phyloP scores from a whole-genome alignment of 2,329 filamentous ascomycete species.

The Colletotrichum theobromicola region DNA sequence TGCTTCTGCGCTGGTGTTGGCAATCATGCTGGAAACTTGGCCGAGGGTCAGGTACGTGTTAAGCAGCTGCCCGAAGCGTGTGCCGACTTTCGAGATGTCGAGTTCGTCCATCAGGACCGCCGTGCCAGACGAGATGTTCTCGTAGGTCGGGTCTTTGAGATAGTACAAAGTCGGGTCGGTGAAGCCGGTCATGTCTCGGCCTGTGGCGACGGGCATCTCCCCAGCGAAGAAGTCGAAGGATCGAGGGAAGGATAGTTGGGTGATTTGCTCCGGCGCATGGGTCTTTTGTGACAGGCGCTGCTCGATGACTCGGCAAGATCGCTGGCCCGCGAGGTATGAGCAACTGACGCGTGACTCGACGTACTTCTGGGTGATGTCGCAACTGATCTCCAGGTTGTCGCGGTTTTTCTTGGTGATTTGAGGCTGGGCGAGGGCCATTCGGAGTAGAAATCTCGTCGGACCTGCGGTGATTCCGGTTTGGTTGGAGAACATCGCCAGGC shows the following conservation, averaged over 20 bases:
- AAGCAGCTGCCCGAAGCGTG: neutral
- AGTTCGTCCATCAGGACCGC: neutral
- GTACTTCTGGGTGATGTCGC: neutral
- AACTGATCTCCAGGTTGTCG: neutral
- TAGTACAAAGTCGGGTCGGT: neutral
- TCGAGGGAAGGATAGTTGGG: neutral
- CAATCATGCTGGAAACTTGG: neutral
- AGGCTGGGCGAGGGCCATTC: neutral
- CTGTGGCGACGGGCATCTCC: neutral
- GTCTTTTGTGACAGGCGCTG: neutral
- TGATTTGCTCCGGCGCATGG: neutral
- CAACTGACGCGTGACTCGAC: constrained; percentile 3
- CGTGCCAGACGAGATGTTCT: neutral
- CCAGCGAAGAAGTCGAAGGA: neutral
- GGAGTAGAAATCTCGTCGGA: neutral
- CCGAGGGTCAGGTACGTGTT: constrained; percentile 1
- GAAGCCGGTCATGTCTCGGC: neutral
- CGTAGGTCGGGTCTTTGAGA: neutral
- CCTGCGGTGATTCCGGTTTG: neutral
- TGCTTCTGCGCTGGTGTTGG: neutral
- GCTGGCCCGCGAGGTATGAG: neutral
- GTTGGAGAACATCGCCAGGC: neutral
- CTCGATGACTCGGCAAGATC: neutral
- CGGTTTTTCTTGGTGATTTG: neutral
- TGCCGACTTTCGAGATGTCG: neutral